These are phyloP conservation scores for Penicillium sp. DNA, from an alignment of 2,329 filamentous ascomycete genomes.

Conservation along the genomic window DNA sequence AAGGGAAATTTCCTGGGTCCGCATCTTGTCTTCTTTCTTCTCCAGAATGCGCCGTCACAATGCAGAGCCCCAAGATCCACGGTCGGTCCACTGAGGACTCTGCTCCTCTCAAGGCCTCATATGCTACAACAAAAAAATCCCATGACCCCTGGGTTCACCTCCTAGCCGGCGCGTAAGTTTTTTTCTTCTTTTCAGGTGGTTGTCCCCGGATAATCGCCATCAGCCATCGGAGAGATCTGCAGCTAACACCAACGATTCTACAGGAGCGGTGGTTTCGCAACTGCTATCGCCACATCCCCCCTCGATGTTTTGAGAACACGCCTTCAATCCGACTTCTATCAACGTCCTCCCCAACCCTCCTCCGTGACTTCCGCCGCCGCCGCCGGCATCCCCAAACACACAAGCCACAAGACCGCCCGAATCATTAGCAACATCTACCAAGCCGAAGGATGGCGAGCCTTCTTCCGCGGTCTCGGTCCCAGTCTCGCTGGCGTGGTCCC, in stretches of 20 bases:
- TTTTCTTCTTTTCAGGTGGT: background rate
- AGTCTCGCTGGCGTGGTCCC: constrained; percentile 43
- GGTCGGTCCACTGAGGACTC: constrained; percentile 15
- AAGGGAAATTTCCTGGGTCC: constrained; percentile 17
- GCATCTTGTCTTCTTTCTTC: constrained; percentile 4
- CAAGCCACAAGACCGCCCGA: constrained; percentile 34
- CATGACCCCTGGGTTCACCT: constrained; percentile 33
- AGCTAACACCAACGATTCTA: background rate
- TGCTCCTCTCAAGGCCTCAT: constrained; percentile 8
- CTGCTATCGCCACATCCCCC: constrained; percentile 87
- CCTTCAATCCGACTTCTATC: constrained; percentile 92
- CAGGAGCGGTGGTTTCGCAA: constrained; percentile 73
- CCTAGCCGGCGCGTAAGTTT: constrained; percentile 38
- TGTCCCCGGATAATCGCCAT: constrained; percentile 2
- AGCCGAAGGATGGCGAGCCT: constrained; percentile 40
- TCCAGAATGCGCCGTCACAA: constrained; percentile 17
- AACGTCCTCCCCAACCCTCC: constrained; percentile 52
- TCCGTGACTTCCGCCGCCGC: constrained; percentile 53
- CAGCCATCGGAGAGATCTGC: background rate
- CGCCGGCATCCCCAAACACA: constrained; percentile 38
- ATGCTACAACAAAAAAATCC: constrained; percentile 14
- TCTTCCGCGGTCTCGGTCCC: constrained; percentile 41
- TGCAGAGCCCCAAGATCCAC: constrained; percentile 22
- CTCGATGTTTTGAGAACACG: constrained; percentile 98
- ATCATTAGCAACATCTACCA: constrained; percentile 40